Percentiles rank a stretch among this genome's conserved stretches.
phyloP scores from a whole-genome alignment of 2,329 filamentous ascomycete species.

The Rhexocercosporidium sp. region DNA sequence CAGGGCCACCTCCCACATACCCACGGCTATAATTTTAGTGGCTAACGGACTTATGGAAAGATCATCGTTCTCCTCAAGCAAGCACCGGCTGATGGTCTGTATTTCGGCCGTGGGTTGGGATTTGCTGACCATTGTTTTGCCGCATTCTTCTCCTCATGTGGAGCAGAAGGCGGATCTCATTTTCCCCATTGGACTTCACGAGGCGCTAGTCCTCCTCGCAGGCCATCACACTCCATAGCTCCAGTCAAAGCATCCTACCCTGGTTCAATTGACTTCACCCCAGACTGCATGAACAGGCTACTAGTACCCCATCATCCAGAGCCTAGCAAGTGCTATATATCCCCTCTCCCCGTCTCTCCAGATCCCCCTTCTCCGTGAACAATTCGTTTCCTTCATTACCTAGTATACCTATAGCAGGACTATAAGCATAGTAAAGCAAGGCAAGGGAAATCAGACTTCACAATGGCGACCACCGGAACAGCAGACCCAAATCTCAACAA shows the following conservation, averaged over 20 bases:
- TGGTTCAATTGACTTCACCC: conserved; percentile 20
- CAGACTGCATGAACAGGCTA: conserved; percentile 28
- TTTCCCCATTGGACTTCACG: conserved; percentile 22
- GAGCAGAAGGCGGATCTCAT: conserved; percentile 13
- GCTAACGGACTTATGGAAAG: conserved; percentile 14
- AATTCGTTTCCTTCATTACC: conserved; percentile 2
- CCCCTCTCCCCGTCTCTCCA: conserved; percentile 12
- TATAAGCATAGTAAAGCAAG: conserved; percentile 12
- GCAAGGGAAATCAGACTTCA: conserved; percentile 7
- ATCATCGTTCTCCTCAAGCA: not conserved
- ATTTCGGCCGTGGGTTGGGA: not conserved
- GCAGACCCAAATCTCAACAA: conserved; percentile 31
- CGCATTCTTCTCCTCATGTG: conserved; percentile 11
- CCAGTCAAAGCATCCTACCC: not conserved
- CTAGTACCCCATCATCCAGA: conserved; percentile 28
- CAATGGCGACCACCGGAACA: conserved; percentile 34
- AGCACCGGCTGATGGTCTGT: not conserved
- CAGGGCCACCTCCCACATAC: not conserved
- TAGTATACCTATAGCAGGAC: conserved; percentile 20
- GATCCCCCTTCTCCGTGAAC: not conserved
- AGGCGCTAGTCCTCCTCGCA: conserved; percentile 11
- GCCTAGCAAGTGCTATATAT: conserved; percentile 26
- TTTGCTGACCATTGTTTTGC: conserved; percentile 17
- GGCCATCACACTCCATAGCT: not conserved
- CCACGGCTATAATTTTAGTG: conserved; percentile 2